phyloP scores from a whole-genome alignment of 768 basidiomycete genomes.

The Mycena latifolia region DNA sequence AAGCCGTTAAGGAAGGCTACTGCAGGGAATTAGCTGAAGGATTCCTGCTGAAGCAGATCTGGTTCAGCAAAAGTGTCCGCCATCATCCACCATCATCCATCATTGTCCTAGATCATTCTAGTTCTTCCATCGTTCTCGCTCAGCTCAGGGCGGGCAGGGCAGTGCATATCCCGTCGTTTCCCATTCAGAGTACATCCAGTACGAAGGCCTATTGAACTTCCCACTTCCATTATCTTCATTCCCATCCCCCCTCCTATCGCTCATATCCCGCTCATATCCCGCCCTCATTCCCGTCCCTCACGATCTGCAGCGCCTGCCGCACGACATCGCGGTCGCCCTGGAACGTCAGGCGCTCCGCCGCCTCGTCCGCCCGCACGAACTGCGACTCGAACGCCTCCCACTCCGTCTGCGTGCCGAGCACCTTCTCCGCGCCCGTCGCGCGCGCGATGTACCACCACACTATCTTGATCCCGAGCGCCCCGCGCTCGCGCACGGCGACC shows the following conservation, averaged over 20 bases:
- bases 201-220: background rate
- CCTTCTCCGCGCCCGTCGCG: conserved; percentile 47
- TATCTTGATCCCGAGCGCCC: conserved; percentile 52
- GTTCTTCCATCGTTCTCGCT: too few relatives aligned
- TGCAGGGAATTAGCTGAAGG: too few relatives aligned
- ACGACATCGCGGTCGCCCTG: conserved; percentile 54
- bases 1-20: too few relatives aligned
- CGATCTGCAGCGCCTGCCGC: conserved; percentile 51
- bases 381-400: conserved; percentile 55
- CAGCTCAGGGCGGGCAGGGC: conserved; percentile 46
- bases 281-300: conserved; percentile 35
- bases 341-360: conserved; percentile 51
- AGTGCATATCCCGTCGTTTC: conserved; percentile 34
- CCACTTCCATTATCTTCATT: too few relatives aligned
- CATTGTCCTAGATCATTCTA: too few relatives aligned
- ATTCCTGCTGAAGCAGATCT: too few relatives aligned
- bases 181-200: background rate
- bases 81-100: too few relatives aligned
- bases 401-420: conserved; percentile 57
- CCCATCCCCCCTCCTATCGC: too few relatives aligned
- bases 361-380: conserved; percentile 52
- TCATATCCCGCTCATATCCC: too few relatives aligned
- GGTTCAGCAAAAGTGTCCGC: too few relatives aligned
- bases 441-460: conserved; percentile 66
- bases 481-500: conserved; percentile 40